Evolutionary conservation across 495 filamentous ascomycete genomes (phyloP), one percentile per base, ranked within the genome.

Genomic region (Antarctomyces pellizariae): DNA sequence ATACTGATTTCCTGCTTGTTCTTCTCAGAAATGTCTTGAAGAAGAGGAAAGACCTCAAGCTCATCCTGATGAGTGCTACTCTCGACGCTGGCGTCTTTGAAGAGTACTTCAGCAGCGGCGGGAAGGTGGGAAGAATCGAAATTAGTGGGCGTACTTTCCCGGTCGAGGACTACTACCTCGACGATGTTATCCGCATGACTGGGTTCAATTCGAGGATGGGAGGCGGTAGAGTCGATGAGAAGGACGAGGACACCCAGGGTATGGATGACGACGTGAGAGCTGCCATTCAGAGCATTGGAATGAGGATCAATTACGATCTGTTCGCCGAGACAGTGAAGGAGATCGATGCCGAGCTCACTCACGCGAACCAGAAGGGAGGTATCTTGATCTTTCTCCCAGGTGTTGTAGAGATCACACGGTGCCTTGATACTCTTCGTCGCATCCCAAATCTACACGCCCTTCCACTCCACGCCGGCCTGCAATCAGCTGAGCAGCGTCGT

Each of bases 41-140:
- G 23, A 53, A 59, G 35, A 64, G 79, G 25, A 68, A 68, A 32
- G 80, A 95, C 33, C 51, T 97, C 5, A 92, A 80, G 48, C 67
- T 97, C 21, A 70, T 97, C 19, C 56, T 97, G n/a, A 97, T 97
- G 89, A 90, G 79, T 45, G 86, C 86, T 7, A 97, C 86, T 4
- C 65, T 97, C 2, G 86, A 97, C 48, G 83, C 89, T 6, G 59
- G 64, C 2, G 66, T 83, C 3, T 97, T 95, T 47, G 67, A 67
- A 31, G 52, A 60, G 18, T 97, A 97, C 47, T 95, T 97, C 45
- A 63, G 62, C 8, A 62, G 59, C 6, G 55, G 60, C 11, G 50
- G 53, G 5, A 54, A 64, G 15, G 82, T 93, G 30, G 75, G 72
- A 2, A 33, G 65, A 30, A 68, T 95, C 7, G 73, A 86, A 44